These are phyloP conservation scores for Colletotrichum navitas DNA, from an alignment of 2,329 filamentous ascomycete species.

Conservation along the genomic window DNA sequence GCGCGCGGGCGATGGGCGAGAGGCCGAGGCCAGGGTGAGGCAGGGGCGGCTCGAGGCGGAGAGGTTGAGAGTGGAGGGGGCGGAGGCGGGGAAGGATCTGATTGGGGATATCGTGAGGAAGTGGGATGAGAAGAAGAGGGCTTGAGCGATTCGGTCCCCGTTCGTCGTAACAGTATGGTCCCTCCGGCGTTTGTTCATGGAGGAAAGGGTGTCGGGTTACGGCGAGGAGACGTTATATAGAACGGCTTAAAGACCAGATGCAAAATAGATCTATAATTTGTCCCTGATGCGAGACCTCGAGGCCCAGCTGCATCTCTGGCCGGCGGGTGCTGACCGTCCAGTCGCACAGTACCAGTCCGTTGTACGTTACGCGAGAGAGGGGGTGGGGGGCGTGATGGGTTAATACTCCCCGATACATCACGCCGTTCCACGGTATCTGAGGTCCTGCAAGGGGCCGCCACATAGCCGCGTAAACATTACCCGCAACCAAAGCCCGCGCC, in stretches of 20 bases:
- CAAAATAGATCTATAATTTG: not conserved
- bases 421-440: not conserved
- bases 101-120: constrained; percentile 16
- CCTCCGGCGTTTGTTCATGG: not conserved
- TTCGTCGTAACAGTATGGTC: not conserved
- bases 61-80: not conserved
- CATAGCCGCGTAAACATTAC: not conserved
- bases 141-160: not conserved
- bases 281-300: not conserved
- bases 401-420: constrained; percentile 29
- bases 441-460: not conserved
- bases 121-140: constrained; percentile 28
- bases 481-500: not conserved
- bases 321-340: not conserved
- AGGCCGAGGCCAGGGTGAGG: constrained; percentile 22
- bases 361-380: not conserved
- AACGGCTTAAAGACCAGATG: no score
- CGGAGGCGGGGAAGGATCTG: constrained; percentile 13
- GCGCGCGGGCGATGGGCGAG: constrained; percentile 32
- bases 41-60: constrained; percentile 33
- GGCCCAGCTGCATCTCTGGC: no score
- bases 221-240: no score
- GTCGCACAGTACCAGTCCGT: constrained; percentile 8
- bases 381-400: not conserved
- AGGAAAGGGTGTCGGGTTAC: not conserved